Evolutionary conservation across 106 monocot genomes (phyloP).

Genomic region (Dioscorea alata): DNA sequence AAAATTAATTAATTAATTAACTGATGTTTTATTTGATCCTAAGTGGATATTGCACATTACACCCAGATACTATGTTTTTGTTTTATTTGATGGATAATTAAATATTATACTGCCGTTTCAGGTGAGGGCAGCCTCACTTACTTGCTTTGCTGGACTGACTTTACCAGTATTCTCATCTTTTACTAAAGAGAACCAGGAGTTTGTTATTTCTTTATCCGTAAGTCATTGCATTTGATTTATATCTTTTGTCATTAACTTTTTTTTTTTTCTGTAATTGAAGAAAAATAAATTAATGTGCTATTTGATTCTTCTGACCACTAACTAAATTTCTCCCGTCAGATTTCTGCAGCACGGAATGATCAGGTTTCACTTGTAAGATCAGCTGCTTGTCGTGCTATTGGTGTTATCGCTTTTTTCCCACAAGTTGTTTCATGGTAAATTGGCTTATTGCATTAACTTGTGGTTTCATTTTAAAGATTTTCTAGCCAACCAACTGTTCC

Average conservation of each 20-base stretch:
- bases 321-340: slow-evolving; percentile 22
- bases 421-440: slow-evolving; percentile 54
- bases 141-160: slow-evolving; percentile 97
- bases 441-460: background rate
- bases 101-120: slow-evolving; percentile 14
- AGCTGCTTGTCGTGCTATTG: slow-evolving; percentile 92
- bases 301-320: background rate
- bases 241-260: background rate
- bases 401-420: slow-evolving; percentile 71
- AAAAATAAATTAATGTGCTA: background rate
- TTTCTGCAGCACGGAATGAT: slow-evolving; percentile 56
- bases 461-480: background rate
- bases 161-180: slow-evolving; percentile 69
- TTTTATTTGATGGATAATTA: too few species aligned
- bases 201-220: slow-evolving; percentile 28
- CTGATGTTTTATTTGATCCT: too few species aligned
- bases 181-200: slow-evolving; percentile 43
- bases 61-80: too few species aligned
- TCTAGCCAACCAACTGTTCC: background rate
- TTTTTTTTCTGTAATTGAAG: background rate
- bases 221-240: slow-evolving; percentile 1
- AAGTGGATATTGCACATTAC: too few species aligned
- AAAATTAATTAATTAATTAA: too few species aligned
- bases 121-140: slow-evolving; percentile 84
- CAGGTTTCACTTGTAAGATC: slow-evolving; percentile 61